These are phyloP conservation scores for Arachis hypogaea DNA, from an alignment of 306 rosid species.

Conservation along the genomic window DNA sequence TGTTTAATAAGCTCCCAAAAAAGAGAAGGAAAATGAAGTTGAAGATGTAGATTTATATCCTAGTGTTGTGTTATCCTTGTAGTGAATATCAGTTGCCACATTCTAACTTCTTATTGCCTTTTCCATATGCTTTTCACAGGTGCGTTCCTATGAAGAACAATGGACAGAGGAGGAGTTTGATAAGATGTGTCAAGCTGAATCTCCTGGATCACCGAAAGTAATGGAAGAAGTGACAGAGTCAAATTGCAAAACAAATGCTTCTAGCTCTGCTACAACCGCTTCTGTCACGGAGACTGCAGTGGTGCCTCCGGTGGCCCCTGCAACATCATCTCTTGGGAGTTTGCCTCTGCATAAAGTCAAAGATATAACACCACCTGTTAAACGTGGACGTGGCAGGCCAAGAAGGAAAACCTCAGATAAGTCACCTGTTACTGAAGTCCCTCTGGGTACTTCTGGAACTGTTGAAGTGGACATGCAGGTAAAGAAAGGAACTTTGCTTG, in stretches of 20 bases:
- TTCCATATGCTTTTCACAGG: constrained; percentile 52
- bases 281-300: constrained; percentile 48
- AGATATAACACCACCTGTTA: constrained; percentile 80
- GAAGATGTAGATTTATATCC: not conserved
- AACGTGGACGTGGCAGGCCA: constrained; percentile 98
- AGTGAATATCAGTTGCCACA: not conserved
- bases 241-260: constrained; percentile 46
- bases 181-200: constrained; percentile 87
- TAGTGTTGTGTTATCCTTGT: not conserved
- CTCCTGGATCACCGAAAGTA: constrained; percentile 68
- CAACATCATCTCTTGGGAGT: constrained; percentile 54
- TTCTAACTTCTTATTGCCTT: constrained; percentile 12
- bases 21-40: constrained; percentile 16
- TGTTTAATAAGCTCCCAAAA: not conserved
- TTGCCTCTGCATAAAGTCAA: constrained; percentile 58
- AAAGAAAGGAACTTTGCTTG: constrained; percentile 52
- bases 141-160: constrained; percentile 98
- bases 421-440: constrained; percentile 49
- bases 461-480: constrained; percentile 51
- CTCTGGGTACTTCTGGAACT: constrained; percentile 55
- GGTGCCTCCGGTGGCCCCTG: constrained; percentile 44
- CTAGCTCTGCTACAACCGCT: constrained; percentile 51
- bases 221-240: constrained; percentile 46
- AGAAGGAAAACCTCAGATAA: constrained; percentile 68
- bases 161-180: constrained; percentile 99